Conservation (phyloP, 164 flowering plant species). For the Liquidambar formosana region DNA sequence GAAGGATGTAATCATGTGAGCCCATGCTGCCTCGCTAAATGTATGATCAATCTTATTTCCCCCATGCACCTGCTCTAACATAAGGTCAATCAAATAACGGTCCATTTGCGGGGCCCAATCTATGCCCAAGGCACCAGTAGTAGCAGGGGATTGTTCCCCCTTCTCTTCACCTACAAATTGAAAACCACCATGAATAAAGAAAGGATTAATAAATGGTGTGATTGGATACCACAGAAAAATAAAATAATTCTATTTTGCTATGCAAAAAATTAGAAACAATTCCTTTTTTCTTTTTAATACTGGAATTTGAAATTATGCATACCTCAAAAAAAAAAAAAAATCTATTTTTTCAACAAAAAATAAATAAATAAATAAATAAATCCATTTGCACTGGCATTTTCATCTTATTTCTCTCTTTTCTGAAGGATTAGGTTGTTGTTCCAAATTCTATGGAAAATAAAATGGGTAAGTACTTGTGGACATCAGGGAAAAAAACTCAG, state of each 20-base stretch:
- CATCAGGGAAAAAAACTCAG: no score
- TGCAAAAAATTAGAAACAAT: background rate
- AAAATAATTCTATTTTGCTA: background rate
- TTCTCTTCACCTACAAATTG: conserved; percentile 27
- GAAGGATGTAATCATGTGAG: conserved; percentile 27
- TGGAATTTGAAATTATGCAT: no score
- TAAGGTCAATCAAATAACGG: conserved; percentile 32
- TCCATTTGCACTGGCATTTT: no score
- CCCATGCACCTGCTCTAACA: conserved; percentile 35
- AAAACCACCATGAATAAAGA: conserved; percentile 1
- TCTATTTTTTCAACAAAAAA: no score
- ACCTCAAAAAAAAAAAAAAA: no score
- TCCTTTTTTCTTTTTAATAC: no score
- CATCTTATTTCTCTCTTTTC: no score
- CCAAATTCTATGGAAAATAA: no score
- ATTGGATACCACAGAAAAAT: background rate
- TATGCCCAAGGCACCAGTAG: background rate
- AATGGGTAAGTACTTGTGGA: no score
- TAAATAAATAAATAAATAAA: no score
- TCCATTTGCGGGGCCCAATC: conserved; percentile 42
- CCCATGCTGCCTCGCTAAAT: conserved; percentile 41
- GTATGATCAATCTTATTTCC: conserved; percentile 26
- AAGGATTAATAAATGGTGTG: background rate
- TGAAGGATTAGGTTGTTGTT: no score
- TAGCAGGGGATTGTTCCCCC: conserved; percentile 6